These are phyloP conservation scores for Amauroascus niger DNA, from an alignment of 2,329 filamentous ascomycete species.

Conservation along the genomic window DNA sequence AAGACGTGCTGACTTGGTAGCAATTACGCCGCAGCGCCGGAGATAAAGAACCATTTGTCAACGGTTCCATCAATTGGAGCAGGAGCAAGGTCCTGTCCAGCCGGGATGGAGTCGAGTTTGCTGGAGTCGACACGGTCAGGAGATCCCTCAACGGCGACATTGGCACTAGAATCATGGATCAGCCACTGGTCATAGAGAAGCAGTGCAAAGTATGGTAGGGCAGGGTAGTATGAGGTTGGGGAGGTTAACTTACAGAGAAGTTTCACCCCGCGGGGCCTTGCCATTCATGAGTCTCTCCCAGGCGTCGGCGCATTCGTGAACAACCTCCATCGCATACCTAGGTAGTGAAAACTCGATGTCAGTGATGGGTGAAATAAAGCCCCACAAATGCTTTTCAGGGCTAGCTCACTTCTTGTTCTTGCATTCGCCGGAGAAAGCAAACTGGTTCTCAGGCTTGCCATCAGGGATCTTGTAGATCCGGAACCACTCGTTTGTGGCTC, in stretches of 20 bases:
- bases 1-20: neutral
- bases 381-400: neutral
- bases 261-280: slow-evolving; percentile 66
- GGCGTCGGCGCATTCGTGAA: slow-evolving; percentile 90
- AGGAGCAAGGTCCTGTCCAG: slow-evolving; percentile 67
- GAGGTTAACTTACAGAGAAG: slow-evolving; percentile 67
- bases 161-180: slow-evolving; percentile 51
- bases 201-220: neutral
- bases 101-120: slow-evolving; percentile 66
- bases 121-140: slow-evolving; percentile 58
- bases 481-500: slow-evolving; percentile 99
- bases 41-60: slow-evolving; percentile 99
- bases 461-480: slow-evolving; percentile 99
- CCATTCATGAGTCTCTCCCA: slow-evolving; percentile 95
- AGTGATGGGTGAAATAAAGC: slow-evolving; percentile 15
- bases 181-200: neutral
- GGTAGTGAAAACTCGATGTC: neutral
- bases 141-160: slow-evolving; percentile 66
- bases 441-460: slow-evolving; percentile 99
- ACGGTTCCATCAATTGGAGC: slow-evolving; percentile 92
- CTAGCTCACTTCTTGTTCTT: slow-evolving; percentile 86
- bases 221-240: neutral
- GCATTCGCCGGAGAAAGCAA: slow-evolving; percentile 99
- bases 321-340: slow-evolving; percentile 86
- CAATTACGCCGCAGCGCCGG: slow-evolving; percentile 72